A percentile compares a stretch with the other conserved stretches of the same genome.
These are phyloP conservation scores for Debaryomycetaceae sp. DNA, from an alignment of 1,139 yeast species.

Conservation along the genomic window DNA sequence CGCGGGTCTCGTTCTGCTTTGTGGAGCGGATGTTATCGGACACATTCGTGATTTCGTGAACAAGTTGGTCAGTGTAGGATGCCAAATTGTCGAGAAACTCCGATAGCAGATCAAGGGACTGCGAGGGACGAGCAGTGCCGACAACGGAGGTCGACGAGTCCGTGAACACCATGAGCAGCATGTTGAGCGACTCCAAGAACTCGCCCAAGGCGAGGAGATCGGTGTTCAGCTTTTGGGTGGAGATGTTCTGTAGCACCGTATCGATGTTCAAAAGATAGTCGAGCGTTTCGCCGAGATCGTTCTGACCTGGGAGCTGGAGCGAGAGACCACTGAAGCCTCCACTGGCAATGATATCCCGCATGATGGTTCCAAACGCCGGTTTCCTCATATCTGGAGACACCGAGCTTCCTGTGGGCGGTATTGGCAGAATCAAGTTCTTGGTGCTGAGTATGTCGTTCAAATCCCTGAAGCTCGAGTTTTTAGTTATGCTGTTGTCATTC, in stretches of 20 bases:
- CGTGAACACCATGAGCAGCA: not conserved
- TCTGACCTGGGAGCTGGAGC: conserved; percentile 1
- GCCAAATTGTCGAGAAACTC: not conserved
- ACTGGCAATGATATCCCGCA: not conserved
- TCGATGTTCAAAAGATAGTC: conserved; percentile 34
- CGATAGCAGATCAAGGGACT: not conserved
- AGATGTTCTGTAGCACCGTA: conserved; percentile 10
- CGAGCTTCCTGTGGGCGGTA: not conserved
- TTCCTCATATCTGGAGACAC: not conserved
- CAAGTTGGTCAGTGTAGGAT: not conserved
- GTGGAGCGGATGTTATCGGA: not conserved
- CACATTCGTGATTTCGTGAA: not conserved
- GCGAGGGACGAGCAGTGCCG: not conserved
- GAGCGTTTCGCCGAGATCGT: conserved; percentile 23
- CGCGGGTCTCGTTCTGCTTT: not conserved
- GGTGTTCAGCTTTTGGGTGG: not conserved
- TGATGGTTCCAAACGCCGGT: not conserved
- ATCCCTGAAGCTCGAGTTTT: conserved; percentile 8
- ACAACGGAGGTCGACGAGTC: not conserved
- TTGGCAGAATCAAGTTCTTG: not conserved
- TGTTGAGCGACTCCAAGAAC: not conserved
- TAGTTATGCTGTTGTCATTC: conserved; percentile 7
- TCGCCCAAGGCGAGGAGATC: not conserved
- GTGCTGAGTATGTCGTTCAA: conserved; percentile 3
- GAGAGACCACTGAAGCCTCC: not conserved